A percentile compares a stretch with the other conserved stretches of the same genome.
phyloP scores from a whole-genome alignment of 768 basidiomycete species.

The Boletus sensibilis region DNA sequence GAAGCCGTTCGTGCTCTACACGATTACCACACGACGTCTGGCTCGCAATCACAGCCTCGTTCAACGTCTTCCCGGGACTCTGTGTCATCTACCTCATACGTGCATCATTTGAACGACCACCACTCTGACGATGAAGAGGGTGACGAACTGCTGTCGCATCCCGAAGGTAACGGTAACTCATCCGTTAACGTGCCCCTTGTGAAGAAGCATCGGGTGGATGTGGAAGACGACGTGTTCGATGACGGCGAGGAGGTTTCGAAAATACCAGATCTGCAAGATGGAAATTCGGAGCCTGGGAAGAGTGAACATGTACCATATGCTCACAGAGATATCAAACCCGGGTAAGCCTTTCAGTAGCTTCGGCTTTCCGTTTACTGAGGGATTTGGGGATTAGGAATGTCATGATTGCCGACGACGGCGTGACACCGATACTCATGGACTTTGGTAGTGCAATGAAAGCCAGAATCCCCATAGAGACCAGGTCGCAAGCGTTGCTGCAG shows the following conservation, averaged over 20 bases:
- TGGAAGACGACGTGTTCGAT: conserved; percentile 66
- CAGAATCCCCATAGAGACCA: conserved; percentile 73
- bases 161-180: conserved; percentile 60
- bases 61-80: conserved; percentile 14
- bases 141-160: conserved; percentile 70
- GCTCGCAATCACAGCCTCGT: conserved; percentile 23
- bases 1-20: conserved; percentile 95
- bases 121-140: conserved; percentile 57
- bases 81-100: conserved; percentile 24
- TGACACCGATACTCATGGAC: conserved; percentile 91
- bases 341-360: conserved; percentile 47
- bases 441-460: conserved; percentile 92
- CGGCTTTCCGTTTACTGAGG: conserved; percentile 3
- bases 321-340: conserved; percentile 95
- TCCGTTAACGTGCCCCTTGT: conserved; percentile 58
- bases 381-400: conserved; percentile 62
- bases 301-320: conserved; percentile 82
- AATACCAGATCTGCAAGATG: conserved; percentile 41
- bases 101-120: conserved; percentile 21
- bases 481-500: conserved; percentile 84
- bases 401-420: conserved; percentile 92
- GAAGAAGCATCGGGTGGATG: conserved; percentile 48
- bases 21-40: conserved; percentile 60
- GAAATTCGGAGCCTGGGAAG: conserved; percentile 36
- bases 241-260: conserved; percentile 62